Percentiles rank a stretch among this genome's conserved stretches.
phyloP scores from a whole-genome alignment of 169 alveolate genomes.

The Plasmodium gaboni region DNA sequence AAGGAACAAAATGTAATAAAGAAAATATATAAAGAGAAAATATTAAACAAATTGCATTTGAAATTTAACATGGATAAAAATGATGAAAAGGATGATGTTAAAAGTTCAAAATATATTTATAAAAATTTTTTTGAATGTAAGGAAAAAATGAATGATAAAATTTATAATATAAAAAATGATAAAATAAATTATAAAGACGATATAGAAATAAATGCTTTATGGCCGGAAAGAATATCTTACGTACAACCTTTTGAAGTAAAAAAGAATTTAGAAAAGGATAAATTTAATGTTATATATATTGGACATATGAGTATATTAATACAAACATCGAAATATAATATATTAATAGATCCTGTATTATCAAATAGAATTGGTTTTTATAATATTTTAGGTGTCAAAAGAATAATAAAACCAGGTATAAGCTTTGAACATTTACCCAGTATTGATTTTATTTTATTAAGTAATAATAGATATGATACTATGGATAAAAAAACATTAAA shows the following conservation, averaged over 20 bases:
- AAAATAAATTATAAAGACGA: background rate
- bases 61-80: background rate
- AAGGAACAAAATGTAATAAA: conserved; percentile 46
- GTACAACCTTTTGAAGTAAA: conserved; percentile 59
- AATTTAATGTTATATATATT: conserved; percentile 65
- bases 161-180: background rate
- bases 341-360: conserved; percentile 75
- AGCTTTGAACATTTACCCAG: conserved; percentile 58
- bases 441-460: conserved; percentile 69
- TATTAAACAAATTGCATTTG: conserved; percentile 9
- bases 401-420: conserved; percentile 70
- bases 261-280: conserved; percentile 27
- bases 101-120: background rate
- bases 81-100: background rate
- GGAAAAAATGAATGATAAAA: conserved; percentile 1
- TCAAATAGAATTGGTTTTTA: conserved; percentile 47
- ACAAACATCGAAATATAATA: conserved; percentile 48
- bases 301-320: conserved; percentile 75
- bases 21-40: conserved; percentile 7
- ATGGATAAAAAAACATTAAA: conserved; percentile 57
- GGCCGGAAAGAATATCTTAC: conserved; percentile 67
- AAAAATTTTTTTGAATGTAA: background rate
- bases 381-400: conserved; percentile 48
- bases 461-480: conserved; percentile 73
- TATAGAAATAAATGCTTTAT: conserved; percentile 46